Conservation (phyloP, 2,329 filamentous ascomycete species). For the Myriosclerotinia scirpicola region DNA sequence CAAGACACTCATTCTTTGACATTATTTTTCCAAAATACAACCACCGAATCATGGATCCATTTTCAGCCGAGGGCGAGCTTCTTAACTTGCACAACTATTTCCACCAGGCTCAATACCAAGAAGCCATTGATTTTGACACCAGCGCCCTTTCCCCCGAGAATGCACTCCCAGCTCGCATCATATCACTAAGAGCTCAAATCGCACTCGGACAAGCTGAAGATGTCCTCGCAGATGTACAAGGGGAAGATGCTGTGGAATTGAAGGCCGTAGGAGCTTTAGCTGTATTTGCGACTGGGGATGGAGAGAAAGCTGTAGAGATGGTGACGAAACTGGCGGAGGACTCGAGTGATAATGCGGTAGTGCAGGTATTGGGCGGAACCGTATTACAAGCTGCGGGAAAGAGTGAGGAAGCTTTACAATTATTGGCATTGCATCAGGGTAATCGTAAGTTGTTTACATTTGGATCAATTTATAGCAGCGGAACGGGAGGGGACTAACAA, state of each 20-base stretch:
- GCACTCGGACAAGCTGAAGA: constrained; percentile 76
- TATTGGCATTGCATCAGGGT: constrained; percentile 81
- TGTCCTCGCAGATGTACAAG: constrained; percentile 68
- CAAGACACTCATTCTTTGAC: background rate
- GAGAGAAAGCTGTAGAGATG: constrained; percentile 59
- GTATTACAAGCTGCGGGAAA: constrained; percentile 77
- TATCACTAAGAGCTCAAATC: constrained; percentile 79
- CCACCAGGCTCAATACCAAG: constrained; percentile 80
- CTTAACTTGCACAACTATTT: constrained; percentile 71
- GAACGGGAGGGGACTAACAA: constrained; percentile 13
- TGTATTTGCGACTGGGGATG: constrained; percentile 59
- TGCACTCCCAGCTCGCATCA: constrained; percentile 69
- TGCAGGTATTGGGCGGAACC: constrained; percentile 80
- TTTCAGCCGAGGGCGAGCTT: constrained; percentile 69
- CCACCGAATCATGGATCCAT: constrained; percentile 59
- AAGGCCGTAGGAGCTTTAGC: constrained; percentile 76
- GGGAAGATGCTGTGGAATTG: constrained; percentile 68
- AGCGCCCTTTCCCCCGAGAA: constrained; percentile 78
- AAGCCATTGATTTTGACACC: constrained; percentile 82
- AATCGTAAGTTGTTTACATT: constrained; percentile 60
- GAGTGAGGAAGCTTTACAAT: constrained; percentile 78
- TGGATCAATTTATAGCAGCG: background rate
- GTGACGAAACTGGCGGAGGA: constrained; percentile 67
- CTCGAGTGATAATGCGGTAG: constrained; percentile 70
- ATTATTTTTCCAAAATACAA: constrained; percentile 22